Base-by-base conservation (phyloP, 2,329 filamentous ascomycete species). In the Ceratocystis papillata region DNA sequence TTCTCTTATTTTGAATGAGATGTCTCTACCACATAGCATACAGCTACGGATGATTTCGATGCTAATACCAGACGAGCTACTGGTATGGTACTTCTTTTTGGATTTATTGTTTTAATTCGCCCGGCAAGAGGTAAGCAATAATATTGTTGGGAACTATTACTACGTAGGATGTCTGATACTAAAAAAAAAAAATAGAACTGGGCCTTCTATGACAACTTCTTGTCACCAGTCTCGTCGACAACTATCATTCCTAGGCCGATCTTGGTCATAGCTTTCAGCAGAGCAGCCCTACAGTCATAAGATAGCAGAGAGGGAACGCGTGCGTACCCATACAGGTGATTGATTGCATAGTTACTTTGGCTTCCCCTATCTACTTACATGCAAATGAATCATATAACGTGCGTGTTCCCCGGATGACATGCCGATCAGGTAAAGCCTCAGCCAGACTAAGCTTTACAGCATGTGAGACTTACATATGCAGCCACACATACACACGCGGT, bases 401-500 rank as follows among this genome's bases (percentile, higher is more conserved):
- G 53, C 30, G 53, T 57, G 53, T 7, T 57, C 3, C 53, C 53
- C 22, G 53, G 53, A 57, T 57, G 53, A 57, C 53, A 57, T 57
- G 53, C 53, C 53, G 53, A 57, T 57, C 53, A 57, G 25, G 22
- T 17, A 57, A 57, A 57, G 53, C 53, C 53, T 28, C 25, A 57
- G 15, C 46, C 12, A 8, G 28, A 57, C 53, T 30, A 57, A 57
- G 53, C 53, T 30, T 57, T 57, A 57, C 25, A 57, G 25, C 53
- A 57, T 57, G 53, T 30, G 22, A 57, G 53, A 28, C 53, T 57
- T 30, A 57, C 53, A 57, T 30, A 28, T 57, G 53, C 53, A 57
- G 53, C 53, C 53, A 57, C 25, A 22, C 46, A 25, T 3, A 50
- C 46, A 25, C 5, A 50, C 20, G 17, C 46, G 22, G 3, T n/a